A percentile compares a stretch with the other conserved stretches of the same genome.
These are phyloP conservation scores for Vaccinium myrtillus DNA, from an alignment of 148 eudicot genomes.

Conservation along the genomic window DNA sequence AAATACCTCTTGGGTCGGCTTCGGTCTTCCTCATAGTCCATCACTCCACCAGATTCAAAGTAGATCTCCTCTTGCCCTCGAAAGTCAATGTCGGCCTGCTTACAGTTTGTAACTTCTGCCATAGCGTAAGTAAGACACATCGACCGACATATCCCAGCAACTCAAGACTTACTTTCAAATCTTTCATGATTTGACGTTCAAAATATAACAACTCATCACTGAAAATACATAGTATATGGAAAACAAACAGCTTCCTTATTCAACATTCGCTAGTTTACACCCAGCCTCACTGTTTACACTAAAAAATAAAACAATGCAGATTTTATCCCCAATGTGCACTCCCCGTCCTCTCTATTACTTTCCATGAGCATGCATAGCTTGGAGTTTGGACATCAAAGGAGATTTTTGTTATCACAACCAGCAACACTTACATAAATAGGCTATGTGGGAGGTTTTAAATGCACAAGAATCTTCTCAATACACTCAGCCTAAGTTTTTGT, in stretches of 20 bases:
- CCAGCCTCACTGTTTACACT: not conserved
- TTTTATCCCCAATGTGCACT: not conserved
- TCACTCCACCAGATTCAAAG: constrained; percentile 88
- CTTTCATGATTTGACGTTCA: not conserved
- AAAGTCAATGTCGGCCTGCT: constrained; percentile 89
- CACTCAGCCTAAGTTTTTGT: not conserved
- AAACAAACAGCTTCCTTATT: not conserved
- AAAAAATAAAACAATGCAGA: not conserved
- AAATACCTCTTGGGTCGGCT: constrained; percentile 84
- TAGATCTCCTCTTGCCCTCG: constrained; percentile 84
- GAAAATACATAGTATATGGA: not conserved
- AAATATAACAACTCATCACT: not conserved
- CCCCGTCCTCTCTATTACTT: not conserved
- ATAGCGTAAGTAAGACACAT: constrained; percentile 93
- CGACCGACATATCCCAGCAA: constrained; percentile 62
- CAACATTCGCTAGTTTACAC: not conserved
- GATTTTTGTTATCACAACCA: not conserved
- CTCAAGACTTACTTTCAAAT: not conserved
- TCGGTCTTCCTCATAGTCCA: constrained; percentile 91
- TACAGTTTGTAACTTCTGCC: constrained; percentile 92
- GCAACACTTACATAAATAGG: not conserved
- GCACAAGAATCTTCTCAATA: too few species aligned
- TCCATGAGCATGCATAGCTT: not conserved
- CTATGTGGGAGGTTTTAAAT: too few species aligned
- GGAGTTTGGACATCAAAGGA: not conserved